Base-by-base conservation (phyloP, 305 asterid genomes). In the Rubia peregrina region DNA sequence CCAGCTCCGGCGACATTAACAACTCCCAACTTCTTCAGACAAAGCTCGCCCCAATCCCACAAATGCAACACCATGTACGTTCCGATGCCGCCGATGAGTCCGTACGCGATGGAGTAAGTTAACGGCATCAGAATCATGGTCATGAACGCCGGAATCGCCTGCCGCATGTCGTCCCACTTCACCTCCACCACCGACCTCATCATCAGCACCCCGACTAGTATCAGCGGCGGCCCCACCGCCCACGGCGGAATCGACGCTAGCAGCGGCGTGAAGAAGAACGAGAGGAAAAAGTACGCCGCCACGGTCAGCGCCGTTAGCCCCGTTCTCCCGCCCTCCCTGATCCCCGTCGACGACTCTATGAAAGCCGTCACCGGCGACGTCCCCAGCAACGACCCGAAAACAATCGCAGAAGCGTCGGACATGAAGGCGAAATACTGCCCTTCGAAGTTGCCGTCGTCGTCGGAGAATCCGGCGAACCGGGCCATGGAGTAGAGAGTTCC, bases 151-250 rank as follows among this genome's bases (percentile, higher is more conserved):
- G 99, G 99, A 43, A 94, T 88, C 17, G 95, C 99, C 78, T 94
- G 85, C 83, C 90, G 74, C 97, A 91, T 89, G 21, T 94, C 98
- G 11, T 77, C 86, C 99, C 99, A 91, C 36, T 94, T 96, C 62
- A 94, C 86, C 78, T 94, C 98, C 87, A 83, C 89, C 81, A 87
- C 98, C 73, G 96, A 76, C 79, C 42, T 86, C 99, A 94, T 94
- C 99, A 94, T 94, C 87, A 94, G 44, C 42, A 91, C 96, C 24
- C 96, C 99, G 71, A 94, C 99, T 78, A 91, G 68, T 40, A 91
- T 76, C 75, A 94, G 80, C 82, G 98, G 97, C 74, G 99, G 99
- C 80, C 99, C 99, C 81, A 94, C 98, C 67, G 99, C 99, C 97
- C 98, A 94, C 68, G 95, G 69, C 77, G 97, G 98, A 9, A 94